These are phyloP conservation scores for Cyclanthera cordifolia DNA, from an alignment of 306 rosid species.

Conservation along the genomic window DNA sequence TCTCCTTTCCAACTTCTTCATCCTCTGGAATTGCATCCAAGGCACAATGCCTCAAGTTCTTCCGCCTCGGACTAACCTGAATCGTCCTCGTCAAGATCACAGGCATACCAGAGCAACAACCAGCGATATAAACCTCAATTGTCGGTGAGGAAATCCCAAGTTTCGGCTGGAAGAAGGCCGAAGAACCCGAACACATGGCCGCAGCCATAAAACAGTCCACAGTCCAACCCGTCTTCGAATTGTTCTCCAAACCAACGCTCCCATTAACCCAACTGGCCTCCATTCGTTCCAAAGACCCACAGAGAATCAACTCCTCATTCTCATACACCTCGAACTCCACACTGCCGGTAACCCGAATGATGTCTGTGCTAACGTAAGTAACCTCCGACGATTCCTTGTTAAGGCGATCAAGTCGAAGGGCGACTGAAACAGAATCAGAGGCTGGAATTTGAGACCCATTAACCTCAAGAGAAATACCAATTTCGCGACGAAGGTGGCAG, in stretches of 20 bases:
- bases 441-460: constrained; percentile 43
- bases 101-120: constrained; percentile 69
- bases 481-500: constrained; percentile 43
- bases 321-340: constrained; percentile 73
- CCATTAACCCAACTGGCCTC: constrained; percentile 48
- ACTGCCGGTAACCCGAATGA: constrained; percentile 46
- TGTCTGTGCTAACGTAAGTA: constrained; percentile 76
- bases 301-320: constrained; percentile 55
- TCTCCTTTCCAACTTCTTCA: constrained; percentile 60
- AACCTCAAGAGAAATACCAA: constrained; percentile 48
- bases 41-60: constrained; percentile 30
- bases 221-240: constrained; percentile 44
- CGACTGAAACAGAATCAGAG: constrained; percentile 28
- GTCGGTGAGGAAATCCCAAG: constrained; percentile 61
- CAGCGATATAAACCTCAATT: constrained; percentile 74
- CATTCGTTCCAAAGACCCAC: constrained; percentile 66
- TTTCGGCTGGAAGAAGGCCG: constrained; percentile 63
- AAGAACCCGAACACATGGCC: constrained; percentile 41
- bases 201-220: constrained; percentile 62
- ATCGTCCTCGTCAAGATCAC: constrained; percentile 61
- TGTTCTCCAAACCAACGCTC: constrained; percentile 25
- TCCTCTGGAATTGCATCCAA: constrained; percentile 86
- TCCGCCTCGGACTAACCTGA: constrained; percentile 63
- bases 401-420: constrained; percentile 56
- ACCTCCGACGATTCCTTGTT: constrained; percentile 64